A percentile compares a stretch with the other conserved stretches of the same genome.
These are phyloP conservation scores for Guillardia theta DNA, from an alignment of 78 protist species.

Conservation along the genomic window DNA sequence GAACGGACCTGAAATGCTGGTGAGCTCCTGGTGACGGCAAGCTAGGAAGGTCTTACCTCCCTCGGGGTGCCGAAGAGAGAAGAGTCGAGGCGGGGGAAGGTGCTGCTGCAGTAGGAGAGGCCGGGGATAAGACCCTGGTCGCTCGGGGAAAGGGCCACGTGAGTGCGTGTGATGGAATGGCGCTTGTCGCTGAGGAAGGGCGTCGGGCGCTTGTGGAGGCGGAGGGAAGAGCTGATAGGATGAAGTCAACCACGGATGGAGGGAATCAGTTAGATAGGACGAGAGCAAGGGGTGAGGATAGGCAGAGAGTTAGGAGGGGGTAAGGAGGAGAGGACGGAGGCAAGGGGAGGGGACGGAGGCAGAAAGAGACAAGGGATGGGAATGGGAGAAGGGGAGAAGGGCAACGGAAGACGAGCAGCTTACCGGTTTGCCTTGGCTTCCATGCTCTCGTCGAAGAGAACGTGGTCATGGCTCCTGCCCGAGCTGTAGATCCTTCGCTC, in stretches of 20 bases:
- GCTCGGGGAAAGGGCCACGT: neutral
- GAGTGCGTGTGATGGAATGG: neutral
- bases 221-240: neutral
- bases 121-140: neutral
- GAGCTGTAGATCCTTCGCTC: neutral
- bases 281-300: too few species aligned
- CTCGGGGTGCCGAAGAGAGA: neutral
- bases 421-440: neutral
- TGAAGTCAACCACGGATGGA: too few species aligned
- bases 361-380: too few species aligned
- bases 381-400: too few species aligned
- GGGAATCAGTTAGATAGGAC: too few species aligned
- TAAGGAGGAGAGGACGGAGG: too few species aligned
- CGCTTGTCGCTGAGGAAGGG: constrained; percentile 18
- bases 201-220: neutral
- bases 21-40: neutral
- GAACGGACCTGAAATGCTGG: neutral
- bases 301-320: too few species aligned
- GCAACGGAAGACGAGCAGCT: too few species aligned
- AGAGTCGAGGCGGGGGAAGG: neutral
- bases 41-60: neutral
- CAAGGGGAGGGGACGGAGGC: too few species aligned
- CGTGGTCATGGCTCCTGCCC: neutral
- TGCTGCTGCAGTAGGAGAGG: neutral
- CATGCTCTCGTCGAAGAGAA: neutral